Conservation (phyloP, 2,329 filamentous ascomycete species). For the Bipolaris bicolor region DNA sequence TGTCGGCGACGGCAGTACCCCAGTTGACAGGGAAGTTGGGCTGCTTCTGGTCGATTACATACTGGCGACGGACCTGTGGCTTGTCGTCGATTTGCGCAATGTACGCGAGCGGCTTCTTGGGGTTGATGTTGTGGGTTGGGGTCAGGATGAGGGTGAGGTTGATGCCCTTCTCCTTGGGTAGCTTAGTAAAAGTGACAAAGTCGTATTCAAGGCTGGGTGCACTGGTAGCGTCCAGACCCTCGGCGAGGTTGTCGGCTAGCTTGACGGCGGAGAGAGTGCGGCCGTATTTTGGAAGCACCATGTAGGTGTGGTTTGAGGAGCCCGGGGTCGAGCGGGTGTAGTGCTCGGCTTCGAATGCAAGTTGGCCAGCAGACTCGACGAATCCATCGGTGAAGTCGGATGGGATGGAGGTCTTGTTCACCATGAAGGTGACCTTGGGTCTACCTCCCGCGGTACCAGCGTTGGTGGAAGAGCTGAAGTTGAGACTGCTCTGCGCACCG, state of each 20-base stretch:
- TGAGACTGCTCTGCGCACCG: conserved; percentile 40
- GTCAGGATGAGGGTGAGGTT: conserved; percentile 52
- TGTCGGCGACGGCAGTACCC: conserved; percentile 57
- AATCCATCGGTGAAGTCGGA: conserved; percentile 42
- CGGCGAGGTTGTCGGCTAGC: conserved; percentile 35
- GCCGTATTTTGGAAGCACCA: conserved; percentile 44
- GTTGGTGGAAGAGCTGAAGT: conserved; percentile 42
- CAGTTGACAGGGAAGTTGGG: conserved; percentile 56
- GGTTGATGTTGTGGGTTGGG: conserved; percentile 59
- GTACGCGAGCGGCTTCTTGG: conserved; percentile 57
- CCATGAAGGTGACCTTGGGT: conserved; percentile 40
- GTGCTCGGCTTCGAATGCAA: conserved; percentile 49
- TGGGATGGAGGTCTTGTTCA: conserved; percentile 46
- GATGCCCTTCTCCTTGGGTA: conserved; percentile 38
- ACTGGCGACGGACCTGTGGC: conserved; percentile 49
- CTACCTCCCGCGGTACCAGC: conserved; percentile 48
- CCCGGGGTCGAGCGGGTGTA: conserved; percentile 41
- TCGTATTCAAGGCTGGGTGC: conserved; percentile 47
- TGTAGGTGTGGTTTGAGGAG: conserved; percentile 35
- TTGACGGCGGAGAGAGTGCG: conserved; percentile 47
- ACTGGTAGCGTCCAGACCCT: conserved; percentile 34
- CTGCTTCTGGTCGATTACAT: conserved; percentile 52
- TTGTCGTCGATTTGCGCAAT: conserved; percentile 57
- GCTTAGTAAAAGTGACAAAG: conserved; percentile 46
- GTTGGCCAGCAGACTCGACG: conserved; percentile 44